These are phyloP conservation scores for Primulina tabacum DNA, from an alignment of 257 asterid species.

Conservation along the genomic window DNA sequence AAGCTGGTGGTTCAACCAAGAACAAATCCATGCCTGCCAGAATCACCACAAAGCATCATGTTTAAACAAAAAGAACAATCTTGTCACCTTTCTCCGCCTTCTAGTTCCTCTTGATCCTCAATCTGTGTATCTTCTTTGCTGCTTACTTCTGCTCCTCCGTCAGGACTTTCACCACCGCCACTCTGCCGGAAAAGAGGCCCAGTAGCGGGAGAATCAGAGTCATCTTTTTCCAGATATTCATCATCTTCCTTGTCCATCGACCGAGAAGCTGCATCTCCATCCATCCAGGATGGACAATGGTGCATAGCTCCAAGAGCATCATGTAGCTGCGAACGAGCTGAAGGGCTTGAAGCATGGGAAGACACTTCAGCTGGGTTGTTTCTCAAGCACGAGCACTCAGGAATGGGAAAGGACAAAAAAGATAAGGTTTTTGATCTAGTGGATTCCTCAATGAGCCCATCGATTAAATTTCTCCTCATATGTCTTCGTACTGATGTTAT, in stretches of 20 bases:
- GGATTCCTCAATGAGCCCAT: conserved; percentile 52
- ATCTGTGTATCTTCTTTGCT: conserved; percentile 74
- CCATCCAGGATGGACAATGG: conserved; percentile 77
- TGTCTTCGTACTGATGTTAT: conserved; percentile 57
- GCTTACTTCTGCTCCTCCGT: conserved; percentile 50
- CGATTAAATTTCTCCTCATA: conserved; percentile 50
- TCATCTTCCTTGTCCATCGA: conserved; percentile 40
- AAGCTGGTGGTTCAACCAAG: neutral
- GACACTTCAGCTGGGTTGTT: conserved; percentile 28
- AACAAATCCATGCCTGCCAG: conserved; percentile 18
- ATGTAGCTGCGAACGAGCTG: conserved; percentile 31
- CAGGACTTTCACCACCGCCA: conserved; percentile 40
- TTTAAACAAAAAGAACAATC: neutral
- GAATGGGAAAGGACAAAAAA: conserved; percentile 75
- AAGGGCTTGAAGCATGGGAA: conserved; percentile 37
- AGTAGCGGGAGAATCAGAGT: conserved; percentile 51
- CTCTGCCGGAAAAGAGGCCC: conserved; percentile 53
- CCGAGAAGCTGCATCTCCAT: conserved; percentile 26
- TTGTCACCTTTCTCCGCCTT: conserved; percentile 75
- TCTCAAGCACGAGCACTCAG: conserved; percentile 75
- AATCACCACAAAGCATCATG: neutral
- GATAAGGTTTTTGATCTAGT: conserved; percentile 47
- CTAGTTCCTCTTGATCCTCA: conserved; percentile 96
- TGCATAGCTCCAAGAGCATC: conserved; percentile 38
- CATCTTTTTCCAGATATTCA: conserved; percentile 59